Evolutionary conservation across 306 rosid genomes (phyloP).

Genomic region (Ziziphus jujuba): DNA sequence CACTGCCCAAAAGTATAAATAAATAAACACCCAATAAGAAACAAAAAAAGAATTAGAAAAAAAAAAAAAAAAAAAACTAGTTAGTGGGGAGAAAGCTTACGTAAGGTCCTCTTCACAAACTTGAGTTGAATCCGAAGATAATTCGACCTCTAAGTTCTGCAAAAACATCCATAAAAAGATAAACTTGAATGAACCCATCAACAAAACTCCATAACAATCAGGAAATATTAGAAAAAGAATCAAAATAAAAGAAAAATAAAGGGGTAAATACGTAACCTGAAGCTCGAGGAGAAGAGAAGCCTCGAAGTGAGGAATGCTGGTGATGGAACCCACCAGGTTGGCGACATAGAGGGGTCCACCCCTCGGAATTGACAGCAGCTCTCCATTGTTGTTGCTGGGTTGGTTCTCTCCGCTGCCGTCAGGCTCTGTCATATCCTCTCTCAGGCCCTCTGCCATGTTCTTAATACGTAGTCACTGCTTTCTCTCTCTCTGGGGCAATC

Average conservation of each 20-base stretch:
- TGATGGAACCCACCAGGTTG: constrained; percentile 52
- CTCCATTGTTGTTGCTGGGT: constrained; percentile 3
- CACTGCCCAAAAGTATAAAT: constrained; percentile 37
- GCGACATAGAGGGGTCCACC: constrained; percentile 86
- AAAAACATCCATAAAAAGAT: background rate
- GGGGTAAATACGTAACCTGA: constrained; percentile 40
- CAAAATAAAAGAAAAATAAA: background rate
- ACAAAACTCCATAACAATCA: background rate
- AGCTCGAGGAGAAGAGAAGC: constrained; percentile 49
- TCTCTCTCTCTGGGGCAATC: too few relatives aligned
- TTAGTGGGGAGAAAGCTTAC: constrained; percentile 33
- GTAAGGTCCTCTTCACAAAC: constrained; percentile 48
- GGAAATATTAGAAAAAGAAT: background rate
- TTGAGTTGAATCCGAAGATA: constrained; percentile 38
- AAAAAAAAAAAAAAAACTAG: background rate
- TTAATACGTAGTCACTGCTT: too few relatives aligned
- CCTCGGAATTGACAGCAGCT: constrained; percentile 41
- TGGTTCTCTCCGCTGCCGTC: background rate
- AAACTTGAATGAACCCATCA: background rate
- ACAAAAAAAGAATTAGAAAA: background rate
- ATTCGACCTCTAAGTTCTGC: constrained; percentile 57
- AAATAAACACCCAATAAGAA: background rate
- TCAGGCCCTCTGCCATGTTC: background rate
- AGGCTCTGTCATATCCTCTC: constrained; percentile 6
- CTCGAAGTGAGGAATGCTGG: constrained; percentile 50